These are phyloP conservation scores for Fallopia convolvulus DNA, from an alignment of 148 eudicot genomes.

Conservation along the genomic window DNA sequence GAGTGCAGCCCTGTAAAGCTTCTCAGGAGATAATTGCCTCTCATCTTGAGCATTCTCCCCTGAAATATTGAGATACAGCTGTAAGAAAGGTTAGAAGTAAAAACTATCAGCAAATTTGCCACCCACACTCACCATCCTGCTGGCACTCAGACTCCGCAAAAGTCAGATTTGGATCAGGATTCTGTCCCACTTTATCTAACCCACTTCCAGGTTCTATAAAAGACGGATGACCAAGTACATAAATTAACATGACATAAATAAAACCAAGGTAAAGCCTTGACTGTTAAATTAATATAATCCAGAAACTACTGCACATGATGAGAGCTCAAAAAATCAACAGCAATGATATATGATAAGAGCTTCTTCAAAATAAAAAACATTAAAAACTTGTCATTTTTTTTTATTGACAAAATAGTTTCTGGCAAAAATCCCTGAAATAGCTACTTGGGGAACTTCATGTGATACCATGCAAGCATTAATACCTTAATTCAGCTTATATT, in stretches of 20 bases:
- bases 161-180: slow-evolving; percentile 7
- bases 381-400: background rate
- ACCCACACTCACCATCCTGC: slow-evolving; percentile 12
- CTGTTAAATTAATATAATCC: background rate
- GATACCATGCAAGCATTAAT: background rate
- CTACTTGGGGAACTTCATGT: background rate
- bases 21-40: slow-evolving; percentile 54
- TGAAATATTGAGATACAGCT: slow-evolving; percentile 13
- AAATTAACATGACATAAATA: background rate
- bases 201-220: slow-evolving; percentile 12
- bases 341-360: background rate
- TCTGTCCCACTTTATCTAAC: background rate
- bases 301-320: background rate
- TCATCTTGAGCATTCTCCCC: slow-evolving; percentile 45
- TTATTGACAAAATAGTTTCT: background rate
- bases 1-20: slow-evolving; percentile 54
- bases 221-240: background rate
- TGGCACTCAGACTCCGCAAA: slow-evolving; percentile 6
- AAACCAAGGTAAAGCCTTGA: background rate
- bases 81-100: background rate
- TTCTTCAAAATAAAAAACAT: background rate
- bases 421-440: background rate
- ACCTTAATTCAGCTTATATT: background rate
- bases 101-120: background rate
- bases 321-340: background rate